These are phyloP conservation scores for Penicillium sp. DNA, from an alignment of 2,329 filamentous ascomycete species.

Conservation along the genomic window DNA sequence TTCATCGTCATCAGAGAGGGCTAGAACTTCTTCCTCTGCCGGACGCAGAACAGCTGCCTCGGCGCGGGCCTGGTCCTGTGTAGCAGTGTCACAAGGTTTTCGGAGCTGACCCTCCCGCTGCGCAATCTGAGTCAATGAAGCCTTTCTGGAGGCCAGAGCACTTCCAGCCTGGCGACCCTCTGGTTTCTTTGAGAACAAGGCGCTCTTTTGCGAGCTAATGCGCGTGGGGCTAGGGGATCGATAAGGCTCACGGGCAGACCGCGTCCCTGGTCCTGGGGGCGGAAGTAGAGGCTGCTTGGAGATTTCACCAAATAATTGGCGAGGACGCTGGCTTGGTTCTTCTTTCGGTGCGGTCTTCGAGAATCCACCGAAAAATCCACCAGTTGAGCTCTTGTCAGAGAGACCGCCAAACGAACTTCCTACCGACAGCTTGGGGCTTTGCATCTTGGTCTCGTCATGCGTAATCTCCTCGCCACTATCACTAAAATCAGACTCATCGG, in stretches of 20 bases:
- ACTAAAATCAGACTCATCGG: constrained; percentile 45
- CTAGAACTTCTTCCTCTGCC: constrained; percentile 36
- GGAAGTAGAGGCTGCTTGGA: constrained; percentile 39
- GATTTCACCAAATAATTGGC: constrained; percentile 49
- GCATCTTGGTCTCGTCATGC: constrained; percentile 38
- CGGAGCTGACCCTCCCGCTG: constrained; percentile 29
- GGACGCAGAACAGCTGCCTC: constrained; percentile 35
- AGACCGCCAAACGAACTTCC: constrained; percentile 48
- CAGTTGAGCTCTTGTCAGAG: constrained; percentile 39
- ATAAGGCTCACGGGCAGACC: constrained; percentile 37
- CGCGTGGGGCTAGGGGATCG: constrained; percentile 52
- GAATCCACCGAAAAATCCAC: constrained; percentile 44
- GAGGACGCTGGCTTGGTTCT: constrained; percentile 24
- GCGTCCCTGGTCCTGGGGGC: constrained; percentile 35
- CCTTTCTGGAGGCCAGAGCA: constrained; percentile 44
- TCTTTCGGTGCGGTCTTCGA: constrained; percentile 31
- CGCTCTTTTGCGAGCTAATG: constrained; percentile 26
- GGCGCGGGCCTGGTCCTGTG: constrained; percentile 32
- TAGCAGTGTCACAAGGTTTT: constrained; percentile 25
- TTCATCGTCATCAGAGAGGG: constrained; percentile 50
- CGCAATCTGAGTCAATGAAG: constrained; percentile 37
- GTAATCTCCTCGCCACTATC: constrained; percentile 51
- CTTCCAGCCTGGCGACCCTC: constrained; percentile 38
- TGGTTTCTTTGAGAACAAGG: constrained; percentile 27
- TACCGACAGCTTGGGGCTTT: constrained; percentile 43